Percentiles rank a stretch among this genome's conserved stretches.
phyloP scores from a whole-genome alignment of 495 filamentous ascomycete species.

The Neurospora sp. region DNA sequence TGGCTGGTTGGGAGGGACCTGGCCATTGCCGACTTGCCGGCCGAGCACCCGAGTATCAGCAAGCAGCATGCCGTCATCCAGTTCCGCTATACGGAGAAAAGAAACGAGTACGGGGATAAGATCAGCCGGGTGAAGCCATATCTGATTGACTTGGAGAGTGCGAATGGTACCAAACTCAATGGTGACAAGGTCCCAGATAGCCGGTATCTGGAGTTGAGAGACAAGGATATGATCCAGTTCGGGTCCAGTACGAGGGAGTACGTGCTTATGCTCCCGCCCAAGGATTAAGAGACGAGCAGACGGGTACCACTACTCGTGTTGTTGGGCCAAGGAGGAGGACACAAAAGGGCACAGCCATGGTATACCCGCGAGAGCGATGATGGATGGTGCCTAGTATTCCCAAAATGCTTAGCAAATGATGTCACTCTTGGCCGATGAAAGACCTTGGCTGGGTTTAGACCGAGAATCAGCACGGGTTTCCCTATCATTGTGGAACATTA shows the following conservation, averaged over 20 bases:
- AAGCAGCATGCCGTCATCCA: constrained; percentile 95
- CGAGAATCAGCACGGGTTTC: neutral
- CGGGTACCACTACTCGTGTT: neutral
- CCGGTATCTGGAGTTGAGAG: constrained; percentile 75
- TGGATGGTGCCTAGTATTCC: neutral
- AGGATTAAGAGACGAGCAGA: constrained; percentile 17
- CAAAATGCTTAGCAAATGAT: neutral
- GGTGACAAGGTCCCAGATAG: constrained; percentile 59
- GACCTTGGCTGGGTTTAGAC: neutral
- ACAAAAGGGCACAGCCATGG: neutral
- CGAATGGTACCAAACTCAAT: constrained; percentile 83
- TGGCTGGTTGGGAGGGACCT: constrained; percentile 83
- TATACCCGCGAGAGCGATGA: neutral
- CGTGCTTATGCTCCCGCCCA: constrained; percentile 61
- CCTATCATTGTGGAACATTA: neutral
- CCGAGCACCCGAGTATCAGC: constrained; percentile 85
- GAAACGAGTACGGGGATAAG: constrained; percentile 77
- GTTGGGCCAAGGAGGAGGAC: neutral
- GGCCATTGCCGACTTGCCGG: constrained; percentile 67
- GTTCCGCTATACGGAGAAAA: constrained; percentile 74
- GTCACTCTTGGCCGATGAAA: neutral
- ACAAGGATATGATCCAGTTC: constrained; percentile 84
- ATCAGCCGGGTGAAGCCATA: constrained; percentile 79
- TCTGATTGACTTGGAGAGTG: constrained; percentile 85
- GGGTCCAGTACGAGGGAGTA: constrained; percentile 82